phyloP scores from a whole-genome alignment of 2,329 filamentous ascomycete species.

The Botryotinia globosa region DNA sequence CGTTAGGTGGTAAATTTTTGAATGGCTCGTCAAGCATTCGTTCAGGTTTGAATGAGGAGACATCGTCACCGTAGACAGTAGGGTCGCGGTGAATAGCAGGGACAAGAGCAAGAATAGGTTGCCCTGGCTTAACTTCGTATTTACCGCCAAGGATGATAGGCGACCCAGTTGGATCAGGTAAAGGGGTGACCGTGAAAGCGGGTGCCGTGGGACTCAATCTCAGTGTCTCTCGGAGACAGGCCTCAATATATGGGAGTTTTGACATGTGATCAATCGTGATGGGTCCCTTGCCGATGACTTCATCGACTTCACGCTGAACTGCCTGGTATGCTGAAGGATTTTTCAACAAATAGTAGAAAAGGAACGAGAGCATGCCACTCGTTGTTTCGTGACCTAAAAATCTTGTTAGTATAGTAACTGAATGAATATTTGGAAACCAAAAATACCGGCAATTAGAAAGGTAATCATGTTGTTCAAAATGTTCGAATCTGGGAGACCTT shows the following conservation, averaged over 20 bases:
- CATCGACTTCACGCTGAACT: conserved; percentile 53
- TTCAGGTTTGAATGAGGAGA: conserved; percentile 65
- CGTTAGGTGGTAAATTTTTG: conserved; percentile 58
- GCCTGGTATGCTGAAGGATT: conserved; percentile 47
- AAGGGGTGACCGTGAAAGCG: conserved; percentile 49
- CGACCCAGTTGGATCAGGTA: conserved; percentile 38
- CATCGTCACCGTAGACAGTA: conserved; percentile 62
- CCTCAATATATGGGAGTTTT: conserved; percentile 62
- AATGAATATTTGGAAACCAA: conserved; percentile 13
- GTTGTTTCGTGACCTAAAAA: conserved; percentile 65
- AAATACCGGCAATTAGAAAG: conserved; percentile 55
- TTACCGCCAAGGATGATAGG: conserved; percentile 41
- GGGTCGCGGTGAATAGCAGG: conserved; percentile 55
- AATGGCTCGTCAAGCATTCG: conserved; percentile 70
- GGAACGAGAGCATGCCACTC: conserved; percentile 49
- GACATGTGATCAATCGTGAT: conserved; percentile 48
- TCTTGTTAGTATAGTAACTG: conserved; percentile 44
- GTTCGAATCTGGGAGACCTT: conserved; percentile 58
- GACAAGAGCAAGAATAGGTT: conserved; percentile 41
- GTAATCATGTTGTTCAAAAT: conserved; percentile 72
- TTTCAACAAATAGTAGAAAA: conserved; percentile 51
- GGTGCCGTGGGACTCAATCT: conserved; percentile 44
- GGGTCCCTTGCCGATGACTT: conserved; percentile 48
- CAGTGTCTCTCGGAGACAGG: conserved; percentile 64
- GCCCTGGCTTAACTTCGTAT: conserved; percentile 45